These are phyloP conservation scores for Sclerotinia glacialis DNA, from an alignment of 2,329 filamentous ascomycete species.

Conservation along the genomic window DNA sequence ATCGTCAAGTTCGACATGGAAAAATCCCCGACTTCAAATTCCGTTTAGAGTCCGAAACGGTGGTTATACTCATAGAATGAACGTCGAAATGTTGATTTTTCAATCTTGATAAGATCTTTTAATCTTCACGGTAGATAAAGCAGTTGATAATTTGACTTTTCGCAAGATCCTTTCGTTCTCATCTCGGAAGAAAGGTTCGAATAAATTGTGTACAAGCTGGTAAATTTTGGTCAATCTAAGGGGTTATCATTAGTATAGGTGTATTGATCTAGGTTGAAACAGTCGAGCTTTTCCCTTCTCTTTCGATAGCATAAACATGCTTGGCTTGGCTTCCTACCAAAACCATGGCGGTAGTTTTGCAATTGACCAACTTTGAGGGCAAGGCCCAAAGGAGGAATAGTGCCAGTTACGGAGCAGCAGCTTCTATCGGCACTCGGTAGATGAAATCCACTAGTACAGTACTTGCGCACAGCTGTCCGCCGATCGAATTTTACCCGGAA, in stretches of 20 bases:
- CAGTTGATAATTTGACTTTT: constrained; percentile 42
- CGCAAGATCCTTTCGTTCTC: constrained; percentile 55
- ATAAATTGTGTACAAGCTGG: constrained; percentile 54
- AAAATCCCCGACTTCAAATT: neutral
- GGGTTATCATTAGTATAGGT: constrained; percentile 5
- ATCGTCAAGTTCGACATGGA: neutral
- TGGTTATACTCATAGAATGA: neutral
- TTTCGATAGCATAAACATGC: constrained; percentile 29
- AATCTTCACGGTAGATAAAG: no score
- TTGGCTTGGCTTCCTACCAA: constrained; percentile 28
- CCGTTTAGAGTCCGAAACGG: neutral
- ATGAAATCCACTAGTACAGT: neutral
- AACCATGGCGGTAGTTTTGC: constrained; percentile 28
- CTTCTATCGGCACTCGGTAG: neutral
- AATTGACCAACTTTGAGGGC: neutral
- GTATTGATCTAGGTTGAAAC: no score
- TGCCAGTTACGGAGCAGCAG: neutral
- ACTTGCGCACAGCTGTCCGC: no score
- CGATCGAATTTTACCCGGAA: no score
- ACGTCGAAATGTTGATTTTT: neutral
- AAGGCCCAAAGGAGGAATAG: neutral
- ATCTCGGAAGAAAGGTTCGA: constrained; percentile 56
- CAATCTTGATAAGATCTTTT: no score
- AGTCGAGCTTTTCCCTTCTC: constrained; percentile 31
- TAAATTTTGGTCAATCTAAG: constrained; percentile 49